phyloP scores from a whole-genome alignment of 495 filamentous ascomycete species.

The Sporormia fimetaria region DNA sequence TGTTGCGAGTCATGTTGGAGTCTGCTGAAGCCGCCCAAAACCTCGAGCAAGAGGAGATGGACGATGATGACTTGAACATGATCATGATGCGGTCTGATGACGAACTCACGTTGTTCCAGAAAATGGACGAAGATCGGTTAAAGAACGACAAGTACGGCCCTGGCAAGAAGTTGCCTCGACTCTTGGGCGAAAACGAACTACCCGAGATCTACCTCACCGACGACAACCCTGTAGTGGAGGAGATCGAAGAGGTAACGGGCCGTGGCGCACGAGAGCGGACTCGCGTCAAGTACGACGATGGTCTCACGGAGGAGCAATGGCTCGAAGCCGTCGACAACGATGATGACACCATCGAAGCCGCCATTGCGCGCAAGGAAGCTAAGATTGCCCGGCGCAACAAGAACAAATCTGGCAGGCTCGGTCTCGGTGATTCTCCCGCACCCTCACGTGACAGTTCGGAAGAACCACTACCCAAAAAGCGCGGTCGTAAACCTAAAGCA shows the following conservation, averaged over 20 bases:
- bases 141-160: constrained; percentile 58
- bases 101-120: constrained; percentile 33
- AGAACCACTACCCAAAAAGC: constrained; percentile 51
- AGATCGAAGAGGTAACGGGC: constrained; percentile 58
- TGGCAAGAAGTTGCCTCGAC: constrained; percentile 55
- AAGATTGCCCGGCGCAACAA: constrained; percentile 64
- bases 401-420: constrained; percentile 54
- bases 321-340: constrained; percentile 86
- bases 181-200: constrained; percentile 79
- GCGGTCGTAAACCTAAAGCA: constrained; percentile 62
- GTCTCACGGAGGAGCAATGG: constrained; percentile 97
- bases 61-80: constrained; percentile 91
- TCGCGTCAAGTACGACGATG: constrained; percentile 89
- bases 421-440: constrained; percentile 59
- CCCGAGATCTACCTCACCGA: constrained; percentile 89
- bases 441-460: constrained; percentile 72
- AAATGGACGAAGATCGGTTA: constrained; percentile 63
- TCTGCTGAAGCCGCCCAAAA: constrained; percentile 78
- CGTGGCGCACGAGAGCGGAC: constrained; percentile 91
- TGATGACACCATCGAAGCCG: constrained; percentile 86
- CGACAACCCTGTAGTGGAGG: constrained; percentile 68
- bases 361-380: constrained; percentile 79
- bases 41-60: constrained; percentile 71
- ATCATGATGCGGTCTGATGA: constrained; percentile 40
- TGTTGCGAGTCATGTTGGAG: constrained; percentile 83